phyloP scores from a whole-genome alignment of 1,139 yeast species.

The Diutina neorugosa region DNA sequence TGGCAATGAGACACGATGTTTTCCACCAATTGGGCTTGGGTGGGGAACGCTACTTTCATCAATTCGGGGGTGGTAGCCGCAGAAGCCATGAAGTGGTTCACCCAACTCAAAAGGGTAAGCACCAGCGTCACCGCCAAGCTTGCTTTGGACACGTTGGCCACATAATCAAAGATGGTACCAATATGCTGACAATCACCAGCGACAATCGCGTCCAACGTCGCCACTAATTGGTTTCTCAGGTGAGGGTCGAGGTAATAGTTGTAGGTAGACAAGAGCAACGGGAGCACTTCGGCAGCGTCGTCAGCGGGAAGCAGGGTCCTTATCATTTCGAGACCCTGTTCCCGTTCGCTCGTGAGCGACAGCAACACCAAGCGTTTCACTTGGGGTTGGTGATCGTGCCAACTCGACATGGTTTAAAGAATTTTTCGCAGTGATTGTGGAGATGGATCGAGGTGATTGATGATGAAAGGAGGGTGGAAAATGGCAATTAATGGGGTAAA shows the following conservation, averaged over 20 bases:
- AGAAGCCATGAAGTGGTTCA: constrained; percentile 15
- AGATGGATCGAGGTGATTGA: too few species aligned
- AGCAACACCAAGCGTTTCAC: neutral
- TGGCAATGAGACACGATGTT: neutral
- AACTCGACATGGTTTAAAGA: neutral
- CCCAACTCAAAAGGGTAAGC: constrained; percentile 48
- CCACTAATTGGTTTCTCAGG: constrained; percentile 30
- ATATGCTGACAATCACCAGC: constrained; percentile 20
- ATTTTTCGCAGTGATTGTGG: neutral
- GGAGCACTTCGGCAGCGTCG: constrained; percentile 6
- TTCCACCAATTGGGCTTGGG: neutral
- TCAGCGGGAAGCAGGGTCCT: constrained; percentile 1
- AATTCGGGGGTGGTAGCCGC: neutral
- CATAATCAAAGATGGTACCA: constrained; percentile 22
- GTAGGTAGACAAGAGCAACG: constrained; percentile 28
- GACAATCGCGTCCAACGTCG: constrained; percentile 24
- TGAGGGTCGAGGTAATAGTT: constrained; percentile 38
- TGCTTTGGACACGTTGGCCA: constrained; percentile 19
- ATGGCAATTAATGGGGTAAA: too few species aligned
- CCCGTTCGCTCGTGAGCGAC: neutral
- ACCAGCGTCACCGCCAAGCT: constrained; percentile 42
- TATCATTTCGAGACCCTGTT: neutral
- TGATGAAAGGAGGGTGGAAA: too few species aligned
- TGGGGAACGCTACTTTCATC: neutral
- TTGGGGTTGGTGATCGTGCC: neutral